phyloP scores from a whole-genome alignment of 192 early-diverging fungal genomes.

The Phycomyces blakesleeanus region DNA sequence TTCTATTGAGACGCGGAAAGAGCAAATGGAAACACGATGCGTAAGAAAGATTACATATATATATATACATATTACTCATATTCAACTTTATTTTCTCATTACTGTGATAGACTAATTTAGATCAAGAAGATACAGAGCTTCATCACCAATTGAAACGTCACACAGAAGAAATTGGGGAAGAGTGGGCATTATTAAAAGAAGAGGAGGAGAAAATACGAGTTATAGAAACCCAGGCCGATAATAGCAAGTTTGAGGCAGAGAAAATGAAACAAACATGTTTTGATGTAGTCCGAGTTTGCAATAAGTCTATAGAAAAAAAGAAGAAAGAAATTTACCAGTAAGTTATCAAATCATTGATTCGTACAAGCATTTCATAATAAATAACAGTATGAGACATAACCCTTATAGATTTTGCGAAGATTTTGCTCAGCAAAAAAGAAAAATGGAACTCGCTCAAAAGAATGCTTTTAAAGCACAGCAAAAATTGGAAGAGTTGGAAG shows the following conservation, averaged over 20 bases:
- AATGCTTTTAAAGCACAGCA: neutral
- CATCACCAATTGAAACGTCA: neutral
- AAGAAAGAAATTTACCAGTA: neutral
- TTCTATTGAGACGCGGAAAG: no score
- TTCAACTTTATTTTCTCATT: neutral
- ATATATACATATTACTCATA: neutral
- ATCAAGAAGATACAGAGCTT: conserved; percentile 1
- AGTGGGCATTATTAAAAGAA: neutral
- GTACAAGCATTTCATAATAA: neutral
- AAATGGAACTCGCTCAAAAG: neutral
- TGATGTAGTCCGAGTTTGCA: neutral
- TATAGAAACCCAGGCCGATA: neutral
- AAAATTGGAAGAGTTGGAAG: neutral
- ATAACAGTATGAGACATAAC: neutral
- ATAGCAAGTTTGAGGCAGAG: neutral
- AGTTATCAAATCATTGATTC: neutral
- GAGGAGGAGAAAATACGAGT: neutral
- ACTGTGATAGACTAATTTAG: neutral
- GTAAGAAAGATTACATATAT: neutral
- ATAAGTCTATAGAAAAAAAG: no score
- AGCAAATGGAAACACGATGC: neutral
- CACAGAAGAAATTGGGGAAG: neutral
- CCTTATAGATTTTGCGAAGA: neutral
- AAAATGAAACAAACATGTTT: neutral
- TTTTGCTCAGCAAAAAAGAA: neutral